Base-by-base conservation (phyloP, 495 filamentous ascomycete species). In the Aspergillus egyptiacus region DNA sequence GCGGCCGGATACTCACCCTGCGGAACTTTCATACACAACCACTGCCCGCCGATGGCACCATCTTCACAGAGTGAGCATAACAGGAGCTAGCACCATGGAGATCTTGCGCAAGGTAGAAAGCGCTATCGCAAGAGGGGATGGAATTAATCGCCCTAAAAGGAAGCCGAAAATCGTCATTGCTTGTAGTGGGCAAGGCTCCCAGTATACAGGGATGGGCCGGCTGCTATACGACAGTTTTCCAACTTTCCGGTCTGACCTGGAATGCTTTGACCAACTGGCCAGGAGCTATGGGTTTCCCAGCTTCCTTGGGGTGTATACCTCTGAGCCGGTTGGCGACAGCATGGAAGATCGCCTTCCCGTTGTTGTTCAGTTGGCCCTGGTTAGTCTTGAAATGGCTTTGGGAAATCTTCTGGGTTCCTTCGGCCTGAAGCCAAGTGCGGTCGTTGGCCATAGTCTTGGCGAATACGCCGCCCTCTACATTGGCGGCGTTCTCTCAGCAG, bases 381-480 rank as follows among this genome's bases (percentile, higher is more conserved):
- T 75, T 7, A 82, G 74, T 47, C 77, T 90, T 45, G 79, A 95
- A 62, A 88, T 93, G 67, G 87, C 88, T 1, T 70, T 91, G 27
- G 80, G 82, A 6, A 74, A 75, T n/a, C 73, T 89, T 31, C 91
- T 86, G 87, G 60, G 49, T 9, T 82, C 83, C 1, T 84, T 83
- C 75, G 89, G 86, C 30, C 68, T 91, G 48, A 77, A 69, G 25
- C 89, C 89, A 3, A 70, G 71, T 49, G 81, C 76, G 17, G 86
- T 91, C 1, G 67, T 93, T 27, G 89, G 89, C 32, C 89, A 94
- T 68, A 93, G 87, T 62, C 57, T 82, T 7, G 89, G 89, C 41
- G 89, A 94, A 62, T 94, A 91, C 63, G 87, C 87, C 32, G 89
- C 89, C 14, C 71, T 94, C 1, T 72, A 87, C 49, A 78, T 81